Evolutionary conservation across 768 basidiomycete genomes (phyloP), one percentile per base, ranked within the genome.

Genomic region (Auriscalpium orientale): DNA sequence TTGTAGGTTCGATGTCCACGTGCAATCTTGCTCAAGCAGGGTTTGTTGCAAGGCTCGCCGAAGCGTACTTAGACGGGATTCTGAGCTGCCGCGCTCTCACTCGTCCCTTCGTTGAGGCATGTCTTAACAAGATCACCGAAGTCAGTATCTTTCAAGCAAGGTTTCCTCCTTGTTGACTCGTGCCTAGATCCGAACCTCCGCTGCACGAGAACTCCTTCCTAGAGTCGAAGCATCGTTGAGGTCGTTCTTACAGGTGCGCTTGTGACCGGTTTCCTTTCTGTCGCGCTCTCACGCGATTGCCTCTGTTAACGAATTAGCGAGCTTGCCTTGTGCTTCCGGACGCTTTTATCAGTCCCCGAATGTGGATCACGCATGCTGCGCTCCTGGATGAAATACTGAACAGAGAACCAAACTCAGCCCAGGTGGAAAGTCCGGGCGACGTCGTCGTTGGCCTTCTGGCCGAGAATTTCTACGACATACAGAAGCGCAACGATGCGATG

Each of bases 21-120:
- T 90, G 85, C 64, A 92, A 91, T 66, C 78, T 91, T 28, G 89
- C 91, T 3, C 90, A 93, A 71, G 80, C 82, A 13, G 85, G 84
- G 3, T 91, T 93, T 65, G 70, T 91, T 12, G 80, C 79, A 28
- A 79, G 85, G 50, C 71, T 93, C n/a, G 81, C 79, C 7, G 87
- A 92, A 62, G 89, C 91, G 66, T 92, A 91, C 67, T 69, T 90
- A 5, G 81, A 83, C 46, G 87, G 82, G 20, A 79, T 92, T 67
- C 68, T 85, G 13, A 70, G 70, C 15, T 84, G 77, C 61, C 81
- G 89, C n/a, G 80, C 87, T 0, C 72, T 92, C 50, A 74, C 84
- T 12, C 79, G 77, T 33, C 87, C 84, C 3, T 81, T 92, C 57
- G 76, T 81, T 0, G 87, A 90, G n/a, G 82, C 84, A 5, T 90